These are phyloP conservation scores for Escallonia herrerae DNA, from an alignment of 129 eudicot species.

Conservation along the genomic window DNA sequence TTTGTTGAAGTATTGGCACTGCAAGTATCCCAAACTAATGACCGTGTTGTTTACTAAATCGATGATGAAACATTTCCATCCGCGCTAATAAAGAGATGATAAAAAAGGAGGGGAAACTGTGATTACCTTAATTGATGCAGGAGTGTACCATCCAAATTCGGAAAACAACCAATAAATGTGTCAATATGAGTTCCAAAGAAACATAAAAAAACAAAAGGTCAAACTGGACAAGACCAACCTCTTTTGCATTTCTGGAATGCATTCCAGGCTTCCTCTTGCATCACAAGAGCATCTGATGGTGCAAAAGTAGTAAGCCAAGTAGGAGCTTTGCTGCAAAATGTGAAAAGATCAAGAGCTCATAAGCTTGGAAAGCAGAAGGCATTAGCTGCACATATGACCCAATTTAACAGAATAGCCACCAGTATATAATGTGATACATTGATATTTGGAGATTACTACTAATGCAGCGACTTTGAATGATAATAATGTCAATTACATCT, in stretches of 20 bases:
- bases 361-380: too few relatives aligned
- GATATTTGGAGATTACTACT: too few relatives aligned
- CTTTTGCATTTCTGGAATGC: slow-evolving; percentile 84
- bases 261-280: slow-evolving; percentile 89
- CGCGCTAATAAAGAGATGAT: too few relatives aligned
- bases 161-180: slow-evolving; percentile 11
- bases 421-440: too few relatives aligned
- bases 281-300: slow-evolving; percentile 55
- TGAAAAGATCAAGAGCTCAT: too few relatives aligned
- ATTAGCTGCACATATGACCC: too few relatives aligned
- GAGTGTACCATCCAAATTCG: slow-evolving; percentile 5
- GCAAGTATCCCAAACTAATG: slow-evolving; percentile 6
- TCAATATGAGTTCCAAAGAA: slow-evolving; percentile 10
- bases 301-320: slow-evolving; percentile 69
- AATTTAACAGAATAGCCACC: too few relatives aligned
- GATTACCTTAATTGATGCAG: slow-evolving; percentile 56
- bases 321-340: slow-evolving; percentile 66
- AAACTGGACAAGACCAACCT: slow-evolving; percentile 32
- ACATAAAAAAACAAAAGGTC: neutral
- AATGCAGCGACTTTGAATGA: too few relatives aligned
- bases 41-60: neutral
- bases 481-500: too few relatives aligned
- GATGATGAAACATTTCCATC: neutral
- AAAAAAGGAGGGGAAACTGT: too few relatives aligned
- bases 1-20: slow-evolving; percentile 67